These are phyloP conservation scores for Claviceps cyperi DNA, from an alignment of 2,329 filamentous ascomycete species.

Conservation along the genomic window DNA sequence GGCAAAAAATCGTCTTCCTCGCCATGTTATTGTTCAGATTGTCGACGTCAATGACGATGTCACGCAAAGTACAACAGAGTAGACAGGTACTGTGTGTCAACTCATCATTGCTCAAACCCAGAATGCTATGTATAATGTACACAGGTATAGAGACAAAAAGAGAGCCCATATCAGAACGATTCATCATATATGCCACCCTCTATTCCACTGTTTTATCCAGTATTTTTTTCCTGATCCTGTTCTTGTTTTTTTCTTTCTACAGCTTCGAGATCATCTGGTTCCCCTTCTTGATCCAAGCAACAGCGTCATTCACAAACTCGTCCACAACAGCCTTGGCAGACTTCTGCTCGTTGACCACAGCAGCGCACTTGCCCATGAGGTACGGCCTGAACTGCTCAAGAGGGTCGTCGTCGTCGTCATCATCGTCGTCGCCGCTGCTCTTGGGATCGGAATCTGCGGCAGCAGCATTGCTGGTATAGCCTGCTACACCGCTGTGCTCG, in stretches of 20 bases:
- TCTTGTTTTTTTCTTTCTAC: constrained; percentile 23
- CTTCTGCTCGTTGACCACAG: constrained; percentile 88
- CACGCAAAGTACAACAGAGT: no score
- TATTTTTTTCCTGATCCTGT: no score
- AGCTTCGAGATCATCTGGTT: constrained; percentile 57
- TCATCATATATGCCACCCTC: no score
- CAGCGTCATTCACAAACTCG: constrained; percentile 78
- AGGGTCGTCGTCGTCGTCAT: constrained; percentile 65
- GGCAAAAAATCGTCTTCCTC: no score
- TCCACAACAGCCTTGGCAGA: constrained; percentile 83
- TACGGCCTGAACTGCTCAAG: constrained; percentile 85
- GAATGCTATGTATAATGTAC: no score
- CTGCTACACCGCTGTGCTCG: constrained; percentile 39
- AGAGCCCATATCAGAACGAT: no score
- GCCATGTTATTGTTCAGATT: no score
- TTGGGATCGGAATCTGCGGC: constrained; percentile 35
- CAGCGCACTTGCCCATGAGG: constrained; percentile 94
- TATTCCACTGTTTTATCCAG: no score
- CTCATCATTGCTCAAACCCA: no score
- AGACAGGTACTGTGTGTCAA: no score
- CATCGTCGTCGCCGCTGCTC: constrained; percentile 54
- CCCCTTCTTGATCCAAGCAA: constrained; percentile 53
- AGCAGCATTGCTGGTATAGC: constrained; percentile 49
- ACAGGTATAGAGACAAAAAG: no score
- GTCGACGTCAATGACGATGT: no score